Evolutionary conservation across 768 basidiomycete genomes (phyloP), one percentile per base, ranked within the genome.

Genomic region (Rossbeevera mucosa): DNA sequence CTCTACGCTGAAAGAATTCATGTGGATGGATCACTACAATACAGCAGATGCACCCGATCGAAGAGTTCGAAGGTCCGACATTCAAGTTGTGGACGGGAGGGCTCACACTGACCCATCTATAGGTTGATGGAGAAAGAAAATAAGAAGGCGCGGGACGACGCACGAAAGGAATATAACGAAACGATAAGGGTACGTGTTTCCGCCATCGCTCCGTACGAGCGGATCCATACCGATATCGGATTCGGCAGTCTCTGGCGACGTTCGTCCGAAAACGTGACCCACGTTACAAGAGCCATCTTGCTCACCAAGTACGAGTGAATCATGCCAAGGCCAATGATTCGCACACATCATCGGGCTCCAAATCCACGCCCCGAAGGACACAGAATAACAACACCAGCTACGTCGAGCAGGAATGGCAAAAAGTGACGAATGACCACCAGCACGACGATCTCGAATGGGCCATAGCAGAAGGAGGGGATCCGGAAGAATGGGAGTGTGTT

Each of bases 41-140:
- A 54, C 82, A 13, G 71, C 81, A 6, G 88, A 95, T 53, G 94
- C 91, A 2, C 90, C 91, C 3, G 94, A 97, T 68, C 76, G 96
- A 18, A 81, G 85, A 24, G 80, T 88, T 36, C 78, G 93, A 62
- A 80, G 96, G 83, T 87, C 52, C 26, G 74, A 59, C 14, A 18
- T n/a, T 21, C 6, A 11, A 31, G 24, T 18, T 29, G 20, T 43
- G 18, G 33, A 16, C 30, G 18, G 7, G 8, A 29, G 29, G 24
- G 2, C 18, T 11, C 21, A 44, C n/a, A 13, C 40, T 50, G 25
- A 60, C 42, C 18, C 40, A 7, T 30, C 13, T 26, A 13, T 29
- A 91, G 91, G 60, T 63, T 92, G 43, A 94, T 98, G 88, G 96
- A 98, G 65, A 91, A 85, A 61, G 96, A 97, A 58, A 98, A 99